Percentiles rank a stretch among this genome's conserved stretches.
These are phyloP conservation scores for Solanum clarkiae DNA, from an alignment of 257 asterid genomes.

Conservation along the genomic window DNA sequence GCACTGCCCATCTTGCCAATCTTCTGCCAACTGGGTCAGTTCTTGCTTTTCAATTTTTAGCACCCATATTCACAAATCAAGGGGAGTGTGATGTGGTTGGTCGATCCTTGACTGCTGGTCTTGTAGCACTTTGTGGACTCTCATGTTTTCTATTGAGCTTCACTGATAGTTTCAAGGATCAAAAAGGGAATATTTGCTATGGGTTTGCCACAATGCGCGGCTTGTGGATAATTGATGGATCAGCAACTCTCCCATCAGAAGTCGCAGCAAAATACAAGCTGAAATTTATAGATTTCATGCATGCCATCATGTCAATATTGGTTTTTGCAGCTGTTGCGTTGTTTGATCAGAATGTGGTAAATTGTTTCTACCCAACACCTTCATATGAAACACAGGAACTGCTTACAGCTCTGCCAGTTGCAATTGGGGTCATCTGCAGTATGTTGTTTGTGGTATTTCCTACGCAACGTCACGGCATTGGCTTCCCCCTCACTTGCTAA, in stretches of 20 bases:
- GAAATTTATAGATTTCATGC: conserved; percentile 60
- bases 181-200: conserved; percentile 47
- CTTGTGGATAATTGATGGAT: conserved; percentile 78
- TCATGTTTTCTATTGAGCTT: conserved; percentile 64
- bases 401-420: conserved; percentile 72
- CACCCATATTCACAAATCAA: conserved; percentile 69
- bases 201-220: conserved; percentile 70
- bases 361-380: conserved; percentile 75
- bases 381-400: conserved; percentile 41
- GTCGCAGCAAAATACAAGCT: conserved; percentile 46
- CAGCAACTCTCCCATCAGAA: conserved; percentile 33
- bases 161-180: conserved; percentile 79
- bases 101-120: conserved; percentile 40
- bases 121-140: conserved; percentile 48
- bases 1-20: conserved; percentile 85
- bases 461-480: conserved; percentile 78
- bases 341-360: conserved; percentile 60
- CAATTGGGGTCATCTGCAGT: conserved; percentile 73
- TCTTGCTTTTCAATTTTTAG: conserved; percentile 63
- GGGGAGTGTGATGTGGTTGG: conserved; percentile 60
- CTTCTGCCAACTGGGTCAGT: conserved; percentile 89
- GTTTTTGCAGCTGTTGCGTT: conserved; percentile 70
- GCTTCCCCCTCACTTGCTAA: conserved; percentile 56
- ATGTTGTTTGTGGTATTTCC: conserved; percentile 82
- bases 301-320: conserved; percentile 76